These are phyloP conservation scores for Venustampulla echinocandica DNA, from an alignment of 495 filamentous ascomycete genomes.

Conservation along the genomic window DNA sequence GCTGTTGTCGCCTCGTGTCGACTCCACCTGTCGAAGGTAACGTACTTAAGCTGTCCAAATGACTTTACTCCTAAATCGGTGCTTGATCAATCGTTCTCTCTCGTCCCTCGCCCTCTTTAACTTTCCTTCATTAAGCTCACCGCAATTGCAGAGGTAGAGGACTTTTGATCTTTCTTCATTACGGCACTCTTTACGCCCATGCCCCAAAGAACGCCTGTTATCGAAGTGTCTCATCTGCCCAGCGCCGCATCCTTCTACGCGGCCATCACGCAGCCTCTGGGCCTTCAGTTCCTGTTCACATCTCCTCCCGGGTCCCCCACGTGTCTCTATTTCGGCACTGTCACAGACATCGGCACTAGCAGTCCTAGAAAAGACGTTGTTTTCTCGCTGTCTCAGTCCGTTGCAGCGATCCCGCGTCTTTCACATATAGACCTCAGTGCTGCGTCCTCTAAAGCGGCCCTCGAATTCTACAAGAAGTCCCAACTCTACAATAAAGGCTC, in stretches of 20 bases:
- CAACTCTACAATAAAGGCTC: constrained; percentile 29
- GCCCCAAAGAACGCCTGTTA: constrained; percentile 29
- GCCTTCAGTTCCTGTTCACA: constrained; percentile 55
- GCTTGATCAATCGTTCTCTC: no score
- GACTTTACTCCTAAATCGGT: no score
- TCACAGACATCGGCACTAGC: background rate
- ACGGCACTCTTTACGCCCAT: no score
- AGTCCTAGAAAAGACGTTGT: constrained; percentile 9
- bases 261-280: constrained; percentile 62
- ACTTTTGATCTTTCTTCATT: no score
- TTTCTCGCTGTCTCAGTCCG: constrained; percentile 34
- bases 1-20: no score
- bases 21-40: no score
- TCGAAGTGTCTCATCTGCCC: constrained; percentile 65
- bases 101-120: background rate
- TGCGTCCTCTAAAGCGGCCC: constrained; percentile 30
- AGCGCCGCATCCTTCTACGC: constrained; percentile 76
- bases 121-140: background rate
- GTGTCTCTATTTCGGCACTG: constrained; percentile 22
- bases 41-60: no score
- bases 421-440: constrained; percentile 35
- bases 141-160: no score
- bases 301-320: constrained; percentile 26
- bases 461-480: constrained; percentile 35
- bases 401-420: constrained; percentile 21